These are phyloP conservation scores for Aureobasidium sp. DNA, from an alignment of 2,329 filamentous ascomycete species.

Conservation along the genomic window DNA sequence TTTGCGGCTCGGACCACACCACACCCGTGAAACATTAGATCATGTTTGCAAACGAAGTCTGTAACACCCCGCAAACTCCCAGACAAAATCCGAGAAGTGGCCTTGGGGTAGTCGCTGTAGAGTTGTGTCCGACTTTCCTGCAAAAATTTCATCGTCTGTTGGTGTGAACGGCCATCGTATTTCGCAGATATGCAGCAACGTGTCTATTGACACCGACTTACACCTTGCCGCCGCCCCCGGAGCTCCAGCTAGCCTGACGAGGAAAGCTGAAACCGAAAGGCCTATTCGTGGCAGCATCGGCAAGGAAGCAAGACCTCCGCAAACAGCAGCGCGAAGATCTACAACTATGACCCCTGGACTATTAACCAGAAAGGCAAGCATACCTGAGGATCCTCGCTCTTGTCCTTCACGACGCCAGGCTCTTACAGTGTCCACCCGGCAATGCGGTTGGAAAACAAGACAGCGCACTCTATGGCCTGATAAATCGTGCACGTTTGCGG, in stretches of 20 bases:
- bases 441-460: neutral
- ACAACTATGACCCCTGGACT: neutral
- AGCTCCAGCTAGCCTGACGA: neutral
- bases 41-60: neutral
- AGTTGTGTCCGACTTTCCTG: neutral
- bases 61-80: neutral
- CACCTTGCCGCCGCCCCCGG: too few species aligned
- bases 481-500: neutral
- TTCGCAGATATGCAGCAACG: neutral
- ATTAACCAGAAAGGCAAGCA: neutral
- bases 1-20: neutral
- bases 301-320: neutral
- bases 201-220: neutral
- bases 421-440: neutral
- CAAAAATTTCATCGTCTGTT: neutral
- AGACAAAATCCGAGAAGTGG: neutral
- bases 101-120: neutral
- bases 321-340: neutral
- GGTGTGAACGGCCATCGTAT: neutral
- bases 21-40: neutral
- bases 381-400: neutral
- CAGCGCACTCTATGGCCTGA: neutral
- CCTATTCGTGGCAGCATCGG: neutral
- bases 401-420: neutral
- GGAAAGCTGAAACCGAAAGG: neutral